These are phyloP conservation scores for Tolypocladium pustulatum DNA, from an alignment of 2,329 filamentous ascomycete species.

Conservation along the genomic window DNA sequence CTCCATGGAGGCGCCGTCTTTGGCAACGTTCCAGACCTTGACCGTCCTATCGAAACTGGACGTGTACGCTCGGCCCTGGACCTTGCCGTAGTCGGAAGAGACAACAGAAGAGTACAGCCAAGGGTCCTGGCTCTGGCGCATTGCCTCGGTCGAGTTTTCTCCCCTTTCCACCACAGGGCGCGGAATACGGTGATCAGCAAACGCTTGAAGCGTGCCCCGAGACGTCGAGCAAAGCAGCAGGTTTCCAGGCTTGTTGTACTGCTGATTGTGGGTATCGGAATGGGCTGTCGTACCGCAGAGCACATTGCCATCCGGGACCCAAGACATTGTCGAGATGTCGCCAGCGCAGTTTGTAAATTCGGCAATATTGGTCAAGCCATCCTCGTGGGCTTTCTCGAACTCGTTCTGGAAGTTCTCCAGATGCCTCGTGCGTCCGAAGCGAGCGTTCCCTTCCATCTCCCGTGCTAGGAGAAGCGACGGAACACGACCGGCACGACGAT, in stretches of 20 bases:
- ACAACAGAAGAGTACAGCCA: conserved; percentile 57
- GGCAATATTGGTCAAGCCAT: conserved; percentile 36
- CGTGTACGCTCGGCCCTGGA: conserved; percentile 39
- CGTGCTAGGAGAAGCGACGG: conserved; percentile 35
- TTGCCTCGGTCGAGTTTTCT: conserved; percentile 44
- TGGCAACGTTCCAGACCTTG: conserved; percentile 43
- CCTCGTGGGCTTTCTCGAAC: conserved; percentile 36
- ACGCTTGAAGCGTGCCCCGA: conserved; percentile 34
- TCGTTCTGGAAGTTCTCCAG: conserved; percentile 35
- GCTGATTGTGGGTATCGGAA: conserved; percentile 52
- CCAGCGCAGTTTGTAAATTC: conserved; percentile 53
- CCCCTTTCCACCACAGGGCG: conserved; percentile 41
- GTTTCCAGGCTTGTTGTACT: conserved; percentile 57
- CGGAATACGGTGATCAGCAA: conserved; percentile 45
- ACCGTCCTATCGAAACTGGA: conserved; percentile 53
- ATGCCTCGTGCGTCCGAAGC: conserved; percentile 28
- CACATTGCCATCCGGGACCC: conserved; percentile 43
- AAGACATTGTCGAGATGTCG: conserved; percentile 47
- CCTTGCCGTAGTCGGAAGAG: conserved; percentile 43
- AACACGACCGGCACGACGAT: conserved; percentile 15
- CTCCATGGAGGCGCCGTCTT: conserved; percentile 28
- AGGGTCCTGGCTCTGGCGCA: conserved; percentile 48
- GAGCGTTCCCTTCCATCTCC: conserved; percentile 34
- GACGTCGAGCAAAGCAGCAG: conserved; percentile 42
- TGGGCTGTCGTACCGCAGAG: conserved; percentile 54